Evolutionary conservation across 176 grass and related monocot species (phyloP), one percentile per base, ranked within the genome.

Genomic region (Phragmites australis): DNA sequence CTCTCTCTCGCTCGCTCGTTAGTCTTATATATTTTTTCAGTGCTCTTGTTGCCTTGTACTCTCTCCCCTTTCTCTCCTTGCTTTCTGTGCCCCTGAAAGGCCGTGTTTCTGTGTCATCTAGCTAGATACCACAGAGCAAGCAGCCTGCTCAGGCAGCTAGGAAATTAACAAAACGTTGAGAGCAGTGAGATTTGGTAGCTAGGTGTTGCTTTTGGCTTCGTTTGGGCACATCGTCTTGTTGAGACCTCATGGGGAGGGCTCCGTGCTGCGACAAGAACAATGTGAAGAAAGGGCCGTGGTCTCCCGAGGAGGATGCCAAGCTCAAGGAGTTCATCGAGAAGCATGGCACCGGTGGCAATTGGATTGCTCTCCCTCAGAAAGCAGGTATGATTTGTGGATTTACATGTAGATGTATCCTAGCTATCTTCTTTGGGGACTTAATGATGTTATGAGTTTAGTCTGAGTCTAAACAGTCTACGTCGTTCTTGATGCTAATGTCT

Each of bases 211-310:
- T 72, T 81, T 64, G 48, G 76, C 64, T 34, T 78, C 42, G 40
- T 82, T 70, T 37, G 32, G 30, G 72, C 26, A 47, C 29, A 42
- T 76, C 63, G 39, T 59, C 70, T 61, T 49, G 65, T 45, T 81
- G 51, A 34, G 10, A 64, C 49, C 53, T 70, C 60, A 97, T 97
- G 94, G 94, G 94, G 56, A 94, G 94, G 55, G 92, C 94, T 69
- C 94, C 94, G 19, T 94, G 94, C 30, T 97, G 94, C 82, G 94
- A 97, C 11, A 97, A 97, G 82, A 93, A 93, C 75, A 94, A 83
- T 74, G 94, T 97, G 62, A 97, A 97, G 85, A 97, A 89, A 67
- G 94, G 94, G 2, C 94, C 94, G 1, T 97, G 94, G 94, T 97
- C 94, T 30, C 88, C 92, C 0, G 94, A 97, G 82, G 94, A 97